Conservation (phyloP, 768 basidiomycete genomes). For the Piloderma croceum region DNA sequence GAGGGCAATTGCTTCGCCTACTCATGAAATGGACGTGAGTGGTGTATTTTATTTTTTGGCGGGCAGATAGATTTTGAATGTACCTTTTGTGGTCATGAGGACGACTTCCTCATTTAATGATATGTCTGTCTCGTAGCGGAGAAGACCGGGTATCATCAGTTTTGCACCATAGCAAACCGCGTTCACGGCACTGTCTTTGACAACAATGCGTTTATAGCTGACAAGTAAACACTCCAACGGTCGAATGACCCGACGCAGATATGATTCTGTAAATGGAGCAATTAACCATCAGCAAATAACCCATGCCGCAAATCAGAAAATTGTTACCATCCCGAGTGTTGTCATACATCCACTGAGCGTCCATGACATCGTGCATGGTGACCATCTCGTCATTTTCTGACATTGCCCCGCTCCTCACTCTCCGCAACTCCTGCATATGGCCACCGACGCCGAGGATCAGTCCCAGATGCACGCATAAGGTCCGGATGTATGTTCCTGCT, state of each 20-base stretch:
- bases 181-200: slow-evolving; percentile 98
- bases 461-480: slow-evolving; percentile 95
- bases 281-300: slow-evolving; percentile 9
- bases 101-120: slow-evolving; percentile 94
- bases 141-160: slow-evolving; percentile 97
- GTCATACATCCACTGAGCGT: slow-evolving; percentile 98
- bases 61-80: too few relatives aligned
- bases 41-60: not conserved
- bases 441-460: slow-evolving; percentile 93
- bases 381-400: slow-evolving; percentile 98
- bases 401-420: slow-evolving; percentile 93
- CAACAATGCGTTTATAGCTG: slow-evolving; percentile 97
- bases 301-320: slow-evolving; percentile 18
- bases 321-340: slow-evolving; percentile 93
- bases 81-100: slow-evolving; percentile 97
- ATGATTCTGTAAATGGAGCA: slow-evolving; percentile 85
- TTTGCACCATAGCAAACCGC: slow-evolving; percentile 99
- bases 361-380: slow-evolving; percentile 99
- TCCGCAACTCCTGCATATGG: slow-evolving; percentile 98
- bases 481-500: slow-evolving; percentile 94
- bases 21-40: slow-evolving; percentile 8
- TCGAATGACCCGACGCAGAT: slow-evolving; percentile 89
- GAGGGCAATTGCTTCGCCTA: slow-evolving; percentile 89
- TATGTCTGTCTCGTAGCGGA: slow-evolving; percentile 95
- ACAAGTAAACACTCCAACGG: slow-evolving; percentile 91